phyloP scores from a whole-genome alignment of 805 yeast species.

The Kregervanrija pseudodelftensis region DNA sequence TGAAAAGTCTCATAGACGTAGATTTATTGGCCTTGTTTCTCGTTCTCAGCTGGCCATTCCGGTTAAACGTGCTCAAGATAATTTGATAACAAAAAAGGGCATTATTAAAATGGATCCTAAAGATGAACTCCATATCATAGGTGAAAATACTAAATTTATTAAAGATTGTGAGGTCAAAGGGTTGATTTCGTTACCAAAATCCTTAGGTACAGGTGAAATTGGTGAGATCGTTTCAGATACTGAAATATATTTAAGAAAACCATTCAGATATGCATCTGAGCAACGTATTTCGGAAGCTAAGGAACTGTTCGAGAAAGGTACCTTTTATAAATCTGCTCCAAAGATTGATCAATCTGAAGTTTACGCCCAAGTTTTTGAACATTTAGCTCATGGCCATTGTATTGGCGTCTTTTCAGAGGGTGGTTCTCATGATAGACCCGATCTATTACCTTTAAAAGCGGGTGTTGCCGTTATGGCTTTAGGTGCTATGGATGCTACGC shows the following conservation, averaged over 20 bases:
- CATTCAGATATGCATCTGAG: constrained; percentile 39
- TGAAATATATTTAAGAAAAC: constrained; percentile 59
- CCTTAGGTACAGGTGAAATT: constrained; percentile 71
- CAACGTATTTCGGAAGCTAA: constrained; percentile 35
- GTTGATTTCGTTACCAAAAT: constrained; percentile 66
- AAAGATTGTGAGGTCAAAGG: constrained; percentile 58
- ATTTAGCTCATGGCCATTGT: constrained; percentile 71
- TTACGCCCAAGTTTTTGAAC: constrained; percentile 78
- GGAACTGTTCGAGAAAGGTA: constrained; percentile 41
- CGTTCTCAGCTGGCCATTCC: constrained; percentile 78
- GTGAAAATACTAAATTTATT: constrained; percentile 55
- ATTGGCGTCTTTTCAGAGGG: constrained; percentile 97
- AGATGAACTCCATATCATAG: constrained; percentile 40
- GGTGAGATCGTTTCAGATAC: constrained; percentile 64
- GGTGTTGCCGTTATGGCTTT: constrained; percentile 98
- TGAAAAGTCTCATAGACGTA: constrained; percentile 39
- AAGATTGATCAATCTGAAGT: constrained; percentile 83
- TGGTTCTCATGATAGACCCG: constrained; percentile 94
- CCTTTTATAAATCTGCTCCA: constrained; percentile 63
- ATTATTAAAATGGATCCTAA: constrained; percentile 47
- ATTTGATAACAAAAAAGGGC: constrained; percentile 62
- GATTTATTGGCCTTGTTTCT: constrained; percentile 69
- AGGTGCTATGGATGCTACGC: constrained; percentile 80
- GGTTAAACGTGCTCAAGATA: constrained; percentile 89
- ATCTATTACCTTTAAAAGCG: constrained; percentile 85